These are phyloP conservation scores for Dactylellina haptotyla DNA, from an alignment of 2,329 filamentous ascomycete species.

Conservation along the genomic window DNA sequence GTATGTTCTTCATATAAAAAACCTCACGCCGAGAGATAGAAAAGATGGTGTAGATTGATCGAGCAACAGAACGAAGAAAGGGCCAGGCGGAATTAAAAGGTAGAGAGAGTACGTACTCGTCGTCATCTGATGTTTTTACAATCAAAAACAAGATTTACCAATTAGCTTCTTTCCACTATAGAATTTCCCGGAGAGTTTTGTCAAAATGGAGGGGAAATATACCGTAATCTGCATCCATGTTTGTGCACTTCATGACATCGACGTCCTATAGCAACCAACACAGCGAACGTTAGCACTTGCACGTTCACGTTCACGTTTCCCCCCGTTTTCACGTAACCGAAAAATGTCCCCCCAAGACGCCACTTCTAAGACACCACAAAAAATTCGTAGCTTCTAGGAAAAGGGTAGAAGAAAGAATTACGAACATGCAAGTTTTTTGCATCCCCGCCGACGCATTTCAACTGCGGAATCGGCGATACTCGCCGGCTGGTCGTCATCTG, in stretches of 20 bases:
- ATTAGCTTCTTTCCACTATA: constrained; percentile 16
- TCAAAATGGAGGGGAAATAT: constrained; percentile 80
- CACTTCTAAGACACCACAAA: neutral
- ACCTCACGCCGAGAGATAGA: neutral
- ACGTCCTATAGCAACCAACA: constrained; percentile 70
- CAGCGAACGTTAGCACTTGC: no score
- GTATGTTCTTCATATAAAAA: constrained; percentile 11
- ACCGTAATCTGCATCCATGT: constrained; percentile 82
- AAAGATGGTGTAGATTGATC: neutral
- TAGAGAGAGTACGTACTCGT: constrained; percentile 37
- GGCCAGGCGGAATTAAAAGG: no score
- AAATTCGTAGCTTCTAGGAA: neutral
- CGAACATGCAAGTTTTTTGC: constrained; percentile 44
- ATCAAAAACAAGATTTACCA: neutral
- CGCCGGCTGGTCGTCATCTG: constrained; percentile 50
- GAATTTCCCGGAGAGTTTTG: neutral
- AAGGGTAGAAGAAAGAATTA: constrained; percentile 2
- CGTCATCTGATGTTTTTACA: constrained; percentile 27
- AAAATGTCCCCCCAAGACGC: constrained; percentile 2
- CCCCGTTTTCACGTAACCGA: no score
- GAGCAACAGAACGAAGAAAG: neutral
- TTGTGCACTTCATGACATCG: constrained; percentile 87
- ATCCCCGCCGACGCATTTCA: constrained; percentile 53
- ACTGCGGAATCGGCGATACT: constrained; percentile 49
- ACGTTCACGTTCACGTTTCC: no score